These are phyloP conservation scores for Penicillium sp. DNA, from an alignment of 2,329 filamentous ascomycete genomes.

Conservation along the genomic window DNA sequence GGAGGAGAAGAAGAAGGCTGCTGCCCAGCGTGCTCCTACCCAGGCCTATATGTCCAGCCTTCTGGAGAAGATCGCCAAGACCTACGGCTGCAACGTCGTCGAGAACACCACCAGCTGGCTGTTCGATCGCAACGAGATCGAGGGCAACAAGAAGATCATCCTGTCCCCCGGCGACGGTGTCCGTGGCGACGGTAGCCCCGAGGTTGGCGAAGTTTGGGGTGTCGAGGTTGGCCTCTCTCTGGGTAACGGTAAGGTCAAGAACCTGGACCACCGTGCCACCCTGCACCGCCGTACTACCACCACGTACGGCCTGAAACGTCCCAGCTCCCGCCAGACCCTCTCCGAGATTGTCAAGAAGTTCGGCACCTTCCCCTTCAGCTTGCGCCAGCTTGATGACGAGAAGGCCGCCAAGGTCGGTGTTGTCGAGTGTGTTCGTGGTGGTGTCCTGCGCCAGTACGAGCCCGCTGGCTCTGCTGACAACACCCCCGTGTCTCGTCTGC, in stretches of 20 bases:
- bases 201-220: conserved; percentile 94
- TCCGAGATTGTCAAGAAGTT: conserved; percentile 98
- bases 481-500: conserved; percentile 78
- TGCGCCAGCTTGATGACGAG: conserved; percentile 96
- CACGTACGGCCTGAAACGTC: conserved; percentile 91
- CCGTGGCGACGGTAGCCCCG: conserved; percentile 87
- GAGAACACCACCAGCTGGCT: conserved; percentile 98
- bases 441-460: conserved; percentile 94
- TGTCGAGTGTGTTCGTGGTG: conserved; percentile 91
- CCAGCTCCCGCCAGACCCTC: conserved; percentile 87
- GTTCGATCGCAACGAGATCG: conserved; percentile 96
- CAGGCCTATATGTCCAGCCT: conserved; percentile 86
- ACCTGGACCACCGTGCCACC: conserved; percentile 81
- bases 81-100: conserved; percentile 88
- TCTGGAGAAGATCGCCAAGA: conserved; percentile 88
- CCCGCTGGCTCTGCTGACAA: conserved; percentile 92
- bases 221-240: conserved; percentile 93
- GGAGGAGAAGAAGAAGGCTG: conserved; percentile 93
- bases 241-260: conserved; percentile 94
- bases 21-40: conserved; percentile 77
- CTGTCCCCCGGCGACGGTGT: conserved; percentile 78
- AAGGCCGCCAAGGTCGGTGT: conserved; percentile 93
- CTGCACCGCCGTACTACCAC: conserved; percentile 91
- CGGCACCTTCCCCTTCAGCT: conserved; percentile 94
- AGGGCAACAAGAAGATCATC: conserved; percentile 98